Evolutionary conservation across 805 yeast species (phyloP).

Genomic region (Candida corydali): DNA sequence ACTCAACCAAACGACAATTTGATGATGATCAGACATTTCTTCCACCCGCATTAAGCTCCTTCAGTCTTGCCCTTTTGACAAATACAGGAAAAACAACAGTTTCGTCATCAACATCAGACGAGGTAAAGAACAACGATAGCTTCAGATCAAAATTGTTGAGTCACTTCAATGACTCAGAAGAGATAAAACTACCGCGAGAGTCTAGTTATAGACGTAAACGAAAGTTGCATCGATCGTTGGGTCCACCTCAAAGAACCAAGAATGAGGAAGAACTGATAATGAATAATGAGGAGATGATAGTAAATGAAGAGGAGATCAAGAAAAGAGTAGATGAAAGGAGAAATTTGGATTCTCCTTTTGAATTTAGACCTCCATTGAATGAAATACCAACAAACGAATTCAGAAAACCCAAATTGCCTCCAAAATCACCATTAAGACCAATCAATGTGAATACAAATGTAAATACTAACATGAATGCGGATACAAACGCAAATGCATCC

Average conservation of each 20-base stretch:
- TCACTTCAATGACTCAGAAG: slow-evolving; percentile 22
- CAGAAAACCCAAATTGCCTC: slow-evolving; percentile 31
- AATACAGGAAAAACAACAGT: slow-evolving; percentile 17
- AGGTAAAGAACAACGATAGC: slow-evolving; percentile 18
- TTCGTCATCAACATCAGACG: slow-evolving; percentile 29
- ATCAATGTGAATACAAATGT: too few relatives aligned
- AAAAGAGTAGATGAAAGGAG: slow-evolving; percentile 22
- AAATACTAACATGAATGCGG: too few relatives aligned
- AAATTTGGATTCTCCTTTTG: not conserved
- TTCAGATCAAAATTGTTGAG: slow-evolving; percentile 29
- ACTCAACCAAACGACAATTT: slow-evolving; percentile 6
- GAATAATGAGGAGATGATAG: slow-evolving; percentile 14
- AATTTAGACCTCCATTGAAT: slow-evolving; percentile 7
- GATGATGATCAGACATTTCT: slow-evolving; percentile 50
- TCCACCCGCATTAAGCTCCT: slow-evolving; percentile 59
- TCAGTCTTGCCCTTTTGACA: slow-evolving; percentile 50
- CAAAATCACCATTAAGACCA: slow-evolving; percentile 3
- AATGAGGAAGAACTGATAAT: slow-evolving; percentile 9
- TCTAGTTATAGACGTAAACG: slow-evolving; percentile 22
- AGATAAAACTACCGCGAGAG: not conserved
- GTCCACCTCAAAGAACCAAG: slow-evolving; percentile 47
- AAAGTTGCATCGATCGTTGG: slow-evolving; percentile 36
- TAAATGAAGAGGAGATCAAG: slow-evolving; percentile 13
- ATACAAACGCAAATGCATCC: slow-evolving; percentile 15
- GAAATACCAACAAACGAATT: slow-evolving; percentile 17